Percentiles rank a stretch among this genome's conserved stretches.
phyloP scores from a whole-genome alignment of 352 stramenopile species.

The Phytophthora hibernalis region DNA sequence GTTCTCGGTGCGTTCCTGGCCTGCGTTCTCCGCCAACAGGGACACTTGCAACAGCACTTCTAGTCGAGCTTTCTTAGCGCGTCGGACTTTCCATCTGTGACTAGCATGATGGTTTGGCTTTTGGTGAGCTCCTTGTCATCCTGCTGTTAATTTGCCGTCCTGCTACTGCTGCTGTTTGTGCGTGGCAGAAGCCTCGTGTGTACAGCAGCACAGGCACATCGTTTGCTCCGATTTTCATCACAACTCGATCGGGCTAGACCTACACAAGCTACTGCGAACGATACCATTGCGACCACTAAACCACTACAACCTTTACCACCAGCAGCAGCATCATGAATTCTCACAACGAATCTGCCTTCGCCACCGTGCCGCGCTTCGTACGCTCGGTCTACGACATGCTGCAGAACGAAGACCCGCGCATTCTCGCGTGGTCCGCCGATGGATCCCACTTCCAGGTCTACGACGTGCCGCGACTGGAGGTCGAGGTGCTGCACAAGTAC shows the following conservation, averaged over 20 bases:
- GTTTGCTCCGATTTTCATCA: conserved; percentile 1
- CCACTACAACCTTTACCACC: neutral
- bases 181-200: neutral
- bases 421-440: conserved; percentile 54
- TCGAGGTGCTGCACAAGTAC: conserved; percentile 75
- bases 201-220: neutral
- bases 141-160: too few species aligned
- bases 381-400: conserved; percentile 62
- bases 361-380: conserved; percentile 52
- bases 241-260: conserved; percentile 19
- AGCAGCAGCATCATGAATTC: neutral
- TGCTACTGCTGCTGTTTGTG: neutral
- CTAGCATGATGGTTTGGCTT: neutral
- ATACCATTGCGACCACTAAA: neutral
- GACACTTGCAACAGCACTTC: conserved; percentile 3
- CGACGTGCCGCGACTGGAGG: conserved; percentile 66
- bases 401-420: conserved; percentile 56
- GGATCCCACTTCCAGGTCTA: conserved; percentile 85
- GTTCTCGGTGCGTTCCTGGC: conserved; percentile 13
- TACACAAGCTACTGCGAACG: conserved; percentile 11
- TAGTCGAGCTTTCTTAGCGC: conserved; percentile 15
- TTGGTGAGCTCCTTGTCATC: conserved; percentile 13
- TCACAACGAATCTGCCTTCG: neutral
- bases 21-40: conserved; percentile 7
- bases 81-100: neutral